Conservation (phyloP, 768 basidiomycete genomes). For the Leccinellum luteum region DNA sequence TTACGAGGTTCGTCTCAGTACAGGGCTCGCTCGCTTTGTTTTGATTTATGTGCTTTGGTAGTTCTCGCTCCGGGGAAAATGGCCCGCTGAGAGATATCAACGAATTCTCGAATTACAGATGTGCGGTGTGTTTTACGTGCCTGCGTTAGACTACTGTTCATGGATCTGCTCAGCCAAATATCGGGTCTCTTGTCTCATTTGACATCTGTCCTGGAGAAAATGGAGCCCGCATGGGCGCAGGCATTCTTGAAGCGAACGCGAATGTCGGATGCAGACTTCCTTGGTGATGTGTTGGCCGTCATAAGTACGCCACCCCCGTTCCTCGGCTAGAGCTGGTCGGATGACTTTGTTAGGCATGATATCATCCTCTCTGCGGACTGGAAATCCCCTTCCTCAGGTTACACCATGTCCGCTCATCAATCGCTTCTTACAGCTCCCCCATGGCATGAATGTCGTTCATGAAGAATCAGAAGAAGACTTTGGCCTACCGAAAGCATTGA, state of each 20-base stretch:
- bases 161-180: constrained; percentile 50
- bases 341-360: constrained; percentile 55
- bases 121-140: constrained; percentile 36
- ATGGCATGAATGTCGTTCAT: constrained; percentile 66
- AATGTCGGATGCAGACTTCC: constrained; percentile 74
- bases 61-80: constrained; percentile 74
- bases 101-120: constrained; percentile 64
- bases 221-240: constrained; percentile 74
- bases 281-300: constrained; percentile 82
- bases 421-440: constrained; percentile 44
- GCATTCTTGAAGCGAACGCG: constrained; percentile 75
- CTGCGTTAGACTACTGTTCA: neutral
- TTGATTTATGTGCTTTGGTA: constrained; percentile 25
- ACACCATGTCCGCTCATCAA: constrained; percentile 69
- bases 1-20: constrained; percentile 53
- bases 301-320: constrained; percentile 49
- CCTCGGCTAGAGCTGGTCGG: neutral
- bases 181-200: constrained; percentile 69
- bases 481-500: constrained; percentile 68
- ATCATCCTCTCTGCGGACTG: constrained; percentile 70
- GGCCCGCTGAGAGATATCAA: constrained; percentile 80
- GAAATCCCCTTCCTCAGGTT: constrained; percentile 77
- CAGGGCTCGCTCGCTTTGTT: neutral
- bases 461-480: constrained; percentile 73
- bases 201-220: constrained; percentile 65